Conservation (phyloP, 148 eudicot species). For the Rhododendron mucronatum region DNA sequence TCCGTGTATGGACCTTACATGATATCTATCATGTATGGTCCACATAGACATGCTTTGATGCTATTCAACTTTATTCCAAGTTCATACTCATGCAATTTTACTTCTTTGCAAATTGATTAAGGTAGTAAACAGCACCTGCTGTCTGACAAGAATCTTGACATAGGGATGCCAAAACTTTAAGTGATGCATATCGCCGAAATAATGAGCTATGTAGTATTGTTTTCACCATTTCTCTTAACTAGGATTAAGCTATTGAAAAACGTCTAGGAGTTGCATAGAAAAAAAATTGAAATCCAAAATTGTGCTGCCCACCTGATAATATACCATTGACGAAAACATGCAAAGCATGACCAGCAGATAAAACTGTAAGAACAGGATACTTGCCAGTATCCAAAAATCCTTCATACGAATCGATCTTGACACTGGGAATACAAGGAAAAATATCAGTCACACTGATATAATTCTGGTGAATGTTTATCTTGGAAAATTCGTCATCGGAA, state of each 20-base stretch:
- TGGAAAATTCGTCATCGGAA: background rate
- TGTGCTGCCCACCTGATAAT: slow-evolving; percentile 47
- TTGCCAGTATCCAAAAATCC: slow-evolving; percentile 59
- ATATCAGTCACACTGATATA: background rate
- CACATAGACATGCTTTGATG: background rate
- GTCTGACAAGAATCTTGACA: background rate
- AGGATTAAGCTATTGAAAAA: background rate
- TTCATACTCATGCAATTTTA: background rate
- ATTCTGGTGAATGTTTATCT: background rate
- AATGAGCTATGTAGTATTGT: background rate
- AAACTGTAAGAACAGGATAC: slow-evolving; percentile 66
- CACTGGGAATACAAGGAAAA: slow-evolving; percentile 38
- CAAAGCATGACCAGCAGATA: slow-evolving; percentile 95
- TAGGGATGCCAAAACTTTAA: background rate
- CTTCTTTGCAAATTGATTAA: background rate
- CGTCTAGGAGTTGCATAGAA: background rate
- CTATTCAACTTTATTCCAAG: background rate
- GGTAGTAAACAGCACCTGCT: background rate
- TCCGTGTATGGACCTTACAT: background rate
- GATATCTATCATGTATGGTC: background rate
- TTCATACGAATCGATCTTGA: slow-evolving; percentile 53
- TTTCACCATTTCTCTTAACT: slow-evolving; percentile 6
- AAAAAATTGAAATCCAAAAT: too few relatives aligned
- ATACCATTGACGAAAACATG: slow-evolving; percentile 87
- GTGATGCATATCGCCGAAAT: background rate